These are phyloP conservation scores for Syzygium jambos DNA, from an alignment of 345 rosid genomes.

Conservation along the genomic window DNA sequence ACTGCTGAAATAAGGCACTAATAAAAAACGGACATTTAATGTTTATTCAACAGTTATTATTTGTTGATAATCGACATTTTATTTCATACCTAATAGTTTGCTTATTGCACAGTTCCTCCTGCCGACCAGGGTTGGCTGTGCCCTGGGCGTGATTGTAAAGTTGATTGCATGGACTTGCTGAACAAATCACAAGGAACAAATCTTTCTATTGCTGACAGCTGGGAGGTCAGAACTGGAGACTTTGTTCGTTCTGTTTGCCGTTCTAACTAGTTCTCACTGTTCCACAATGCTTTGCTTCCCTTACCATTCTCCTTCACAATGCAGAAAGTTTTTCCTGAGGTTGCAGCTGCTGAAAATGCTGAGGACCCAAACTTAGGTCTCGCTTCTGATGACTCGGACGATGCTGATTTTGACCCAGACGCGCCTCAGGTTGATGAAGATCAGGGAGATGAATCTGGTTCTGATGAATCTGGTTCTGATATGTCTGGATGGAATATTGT, in stretches of 20 bases:
- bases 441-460: conserved; percentile 39
- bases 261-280: neutral
- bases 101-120: conserved; percentile 66
- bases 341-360: conserved; percentile 40
- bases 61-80: conserved; percentile 3
- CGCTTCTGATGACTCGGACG: conserved; percentile 87
- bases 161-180: conserved; percentile 62
- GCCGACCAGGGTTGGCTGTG: conserved; percentile 96
- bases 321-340: conserved; percentile 95
- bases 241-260: neutral
- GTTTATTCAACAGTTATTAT: no score
- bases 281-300: neutral
- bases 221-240: conserved; percentile 60
- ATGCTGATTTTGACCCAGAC: conserved; percentile 64
- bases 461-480: no score
- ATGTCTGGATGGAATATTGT: conserved; percentile 50
- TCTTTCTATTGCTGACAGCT: conserved; percentile 45
- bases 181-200: conserved; percentile 73
- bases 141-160: conserved; percentile 91
- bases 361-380: conserved; percentile 46
- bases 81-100: neutral
- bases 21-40: no score
- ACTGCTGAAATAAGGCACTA: no score
- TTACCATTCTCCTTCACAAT: conserved; percentile 3
- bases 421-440: conserved; percentile 27